These are phyloP conservation scores for Zasmidium cellare DNA, from an alignment of 2,329 filamentous ascomycete genomes.

Conservation along the genomic window DNA sequence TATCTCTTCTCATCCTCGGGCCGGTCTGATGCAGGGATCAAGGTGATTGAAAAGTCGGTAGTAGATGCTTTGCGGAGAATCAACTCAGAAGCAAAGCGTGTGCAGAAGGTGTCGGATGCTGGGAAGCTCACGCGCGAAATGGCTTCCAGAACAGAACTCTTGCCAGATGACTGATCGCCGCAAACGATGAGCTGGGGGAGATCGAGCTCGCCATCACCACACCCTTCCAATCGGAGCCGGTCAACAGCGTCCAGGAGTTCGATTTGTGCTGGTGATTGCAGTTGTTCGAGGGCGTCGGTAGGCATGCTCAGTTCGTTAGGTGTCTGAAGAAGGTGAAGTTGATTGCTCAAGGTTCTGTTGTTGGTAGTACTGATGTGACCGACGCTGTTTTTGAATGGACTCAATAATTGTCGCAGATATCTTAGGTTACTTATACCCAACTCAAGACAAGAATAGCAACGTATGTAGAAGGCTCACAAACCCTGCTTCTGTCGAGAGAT, in stretches of 20 bases:
- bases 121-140: conserved; percentile 62
- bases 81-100: conserved; percentile 40
- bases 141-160: conserved; percentile 63
- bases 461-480: too few relatives aligned
- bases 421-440: too few relatives aligned
- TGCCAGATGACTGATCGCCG: conserved; percentile 61
- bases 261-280: conserved; percentile 16
- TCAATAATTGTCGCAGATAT: too few relatives aligned
- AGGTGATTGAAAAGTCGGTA: conserved; percentile 6
- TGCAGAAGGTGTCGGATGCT: conserved; percentile 56
- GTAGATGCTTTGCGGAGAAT: conserved; percentile 18
- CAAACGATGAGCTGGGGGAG: conserved; percentile 51
- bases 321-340: not conserved
- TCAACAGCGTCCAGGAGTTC: conserved; percentile 54
- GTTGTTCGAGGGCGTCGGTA: conserved; percentile 1
- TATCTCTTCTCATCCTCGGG: not conserved
- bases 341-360: not conserved
- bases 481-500: too few relatives aligned
- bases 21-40: not conserved
- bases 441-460: too few relatives aligned
- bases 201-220: conserved; percentile 33
- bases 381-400: too few relatives aligned
- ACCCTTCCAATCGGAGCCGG: conserved; percentile 47
- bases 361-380: not conserved
- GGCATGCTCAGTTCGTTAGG: not conserved